These are phyloP conservation scores for Rhizoctonia solani DNA, from an alignment of 1,284 basidiomycete genomes.

Conservation along the genomic window DNA sequence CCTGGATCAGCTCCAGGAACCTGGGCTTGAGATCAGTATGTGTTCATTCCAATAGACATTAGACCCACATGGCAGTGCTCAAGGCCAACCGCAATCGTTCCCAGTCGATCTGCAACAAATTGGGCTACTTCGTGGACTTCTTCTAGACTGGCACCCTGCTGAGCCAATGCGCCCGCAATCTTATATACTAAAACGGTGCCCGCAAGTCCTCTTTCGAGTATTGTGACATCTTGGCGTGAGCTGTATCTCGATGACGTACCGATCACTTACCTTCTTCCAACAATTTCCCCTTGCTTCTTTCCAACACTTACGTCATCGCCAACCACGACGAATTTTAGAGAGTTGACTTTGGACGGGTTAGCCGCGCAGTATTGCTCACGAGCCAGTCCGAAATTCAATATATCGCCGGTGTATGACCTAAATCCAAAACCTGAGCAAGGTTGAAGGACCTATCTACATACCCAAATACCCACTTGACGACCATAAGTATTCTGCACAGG, in stretches of 20 bases:
- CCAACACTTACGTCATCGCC: slow-evolving; percentile 93
- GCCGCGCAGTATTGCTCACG: slow-evolving; percentile 79
- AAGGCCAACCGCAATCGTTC: slow-evolving; percentile 87
- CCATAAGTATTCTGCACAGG: slow-evolving; percentile 69
- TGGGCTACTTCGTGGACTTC: slow-evolving; percentile 73
- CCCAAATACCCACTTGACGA: slow-evolving; percentile 69
- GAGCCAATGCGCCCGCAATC: slow-evolving; percentile 81
- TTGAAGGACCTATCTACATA: neutral
- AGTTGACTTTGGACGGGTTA: slow-evolving; percentile 66
- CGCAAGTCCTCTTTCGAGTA: slow-evolving; percentile 70
- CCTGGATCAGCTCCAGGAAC: slow-evolving; percentile 76
- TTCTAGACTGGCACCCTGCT: slow-evolving; percentile 71
- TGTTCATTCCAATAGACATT: neutral
- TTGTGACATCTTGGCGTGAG: neutral
- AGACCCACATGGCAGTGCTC: slow-evolving; percentile 82
- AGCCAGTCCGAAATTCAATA: slow-evolving; percentile 91
- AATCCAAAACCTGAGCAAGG: neutral
- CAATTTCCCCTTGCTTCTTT: slow-evolving; percentile 74
- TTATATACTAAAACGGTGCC: slow-evolving; percentile 93
- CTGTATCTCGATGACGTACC: neutral
- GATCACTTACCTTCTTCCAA: slow-evolving; percentile 66
- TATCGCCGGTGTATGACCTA: slow-evolving; percentile 87
- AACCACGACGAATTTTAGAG: slow-evolving; percentile 81
- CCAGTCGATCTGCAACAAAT: slow-evolving; percentile 67
- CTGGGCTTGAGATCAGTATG: slow-evolving; percentile 47